A percentile compares a stretch with the other conserved stretches of the same genome.
Evolutionary conservation across 2,329 filamentous ascomycete species (phyloP).

Genomic region (Penicillium polonicum): DNA sequence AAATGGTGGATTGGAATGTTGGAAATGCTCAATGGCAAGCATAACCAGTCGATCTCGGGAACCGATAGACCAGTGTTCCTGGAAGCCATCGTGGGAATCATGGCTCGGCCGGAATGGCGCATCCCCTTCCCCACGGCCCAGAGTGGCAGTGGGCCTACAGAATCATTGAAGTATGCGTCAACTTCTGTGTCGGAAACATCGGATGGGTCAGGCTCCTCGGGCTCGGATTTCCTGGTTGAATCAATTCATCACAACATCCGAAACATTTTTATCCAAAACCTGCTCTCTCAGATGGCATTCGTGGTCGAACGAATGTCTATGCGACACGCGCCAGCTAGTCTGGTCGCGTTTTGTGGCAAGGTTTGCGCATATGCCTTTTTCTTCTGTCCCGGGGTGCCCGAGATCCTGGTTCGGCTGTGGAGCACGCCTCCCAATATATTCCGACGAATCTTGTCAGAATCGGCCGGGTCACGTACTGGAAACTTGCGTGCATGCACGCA

Average conservation of each 20-base stretch:
- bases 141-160: constrained; percentile 39
- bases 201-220: constrained; percentile 52
- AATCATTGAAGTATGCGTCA: constrained; percentile 39
- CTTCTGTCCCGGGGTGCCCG: constrained; percentile 82
- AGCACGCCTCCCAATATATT: constrained; percentile 66
- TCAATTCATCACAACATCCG: constrained; percentile 86
- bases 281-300: constrained; percentile 78
- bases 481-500: constrained; percentile 55
- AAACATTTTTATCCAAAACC: constrained; percentile 79
- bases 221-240: constrained; percentile 67
- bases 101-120: constrained; percentile 88
- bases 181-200: constrained; percentile 56
- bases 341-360: constrained; percentile 85
- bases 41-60: constrained; percentile 74
- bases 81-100: constrained; percentile 75
- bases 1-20: constrained; percentile 87
- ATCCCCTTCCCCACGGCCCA: constrained; percentile 63
- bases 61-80: constrained; percentile 80
- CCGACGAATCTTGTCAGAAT: constrained; percentile 68
- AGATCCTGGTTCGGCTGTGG: constrained; percentile 81
- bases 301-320: constrained; percentile 87
- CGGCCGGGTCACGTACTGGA: constrained; percentile 59
- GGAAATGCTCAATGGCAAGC: constrained; percentile 74
- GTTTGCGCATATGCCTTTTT: constrained; percentile 91
- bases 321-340: constrained; percentile 66